These are phyloP conservation scores for Tetrahymena elliotti DNA, from an alignment of 73 alveolate species.

Conservation along the genomic window DNA sequence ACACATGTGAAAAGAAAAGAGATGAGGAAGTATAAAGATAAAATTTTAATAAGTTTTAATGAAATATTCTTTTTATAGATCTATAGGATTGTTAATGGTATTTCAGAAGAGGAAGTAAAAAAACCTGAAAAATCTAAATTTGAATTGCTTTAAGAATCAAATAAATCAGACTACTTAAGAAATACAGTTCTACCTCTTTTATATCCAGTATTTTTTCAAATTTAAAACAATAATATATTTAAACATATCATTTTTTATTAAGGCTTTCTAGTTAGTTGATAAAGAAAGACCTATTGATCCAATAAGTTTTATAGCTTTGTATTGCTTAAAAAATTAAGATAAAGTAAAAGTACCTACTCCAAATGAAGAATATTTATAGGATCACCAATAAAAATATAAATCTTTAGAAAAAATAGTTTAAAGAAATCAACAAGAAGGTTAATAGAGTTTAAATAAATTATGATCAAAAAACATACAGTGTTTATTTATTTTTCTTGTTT, in stretches of 20 bases:
- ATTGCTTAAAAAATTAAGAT: conserved; percentile 73
- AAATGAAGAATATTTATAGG: not conserved
- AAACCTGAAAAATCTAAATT: conserved; percentile 59
- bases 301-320: conserved; percentile 62
- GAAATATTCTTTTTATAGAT: not conserved
- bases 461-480: not conserved
- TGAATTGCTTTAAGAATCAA: conserved; percentile 57
- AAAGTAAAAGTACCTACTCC: conserved; percentile 57
- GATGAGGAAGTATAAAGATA: conserved; percentile 62
- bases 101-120: conserved; percentile 54
- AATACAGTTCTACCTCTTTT: conserved; percentile 72
- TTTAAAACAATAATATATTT: not conserved
- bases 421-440: not conserved
- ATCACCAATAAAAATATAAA: not conserved
- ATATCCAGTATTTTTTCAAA: conserved; percentile 34
- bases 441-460: not conserved
- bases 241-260: not conserved
- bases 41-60: not conserved
- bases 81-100: conserved; percentile 54
- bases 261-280: conserved; percentile 57
- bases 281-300: conserved; percentile 80
- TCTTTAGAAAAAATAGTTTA: not conserved
- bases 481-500: too few relatives aligned
- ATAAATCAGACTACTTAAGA: conserved; percentile 65
- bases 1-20: conserved; percentile 76